These are phyloP conservation scores for Phlegmacium glaucopus DNA, from an alignment of 768 basidiomycete species.

Conservation along the genomic window DNA sequence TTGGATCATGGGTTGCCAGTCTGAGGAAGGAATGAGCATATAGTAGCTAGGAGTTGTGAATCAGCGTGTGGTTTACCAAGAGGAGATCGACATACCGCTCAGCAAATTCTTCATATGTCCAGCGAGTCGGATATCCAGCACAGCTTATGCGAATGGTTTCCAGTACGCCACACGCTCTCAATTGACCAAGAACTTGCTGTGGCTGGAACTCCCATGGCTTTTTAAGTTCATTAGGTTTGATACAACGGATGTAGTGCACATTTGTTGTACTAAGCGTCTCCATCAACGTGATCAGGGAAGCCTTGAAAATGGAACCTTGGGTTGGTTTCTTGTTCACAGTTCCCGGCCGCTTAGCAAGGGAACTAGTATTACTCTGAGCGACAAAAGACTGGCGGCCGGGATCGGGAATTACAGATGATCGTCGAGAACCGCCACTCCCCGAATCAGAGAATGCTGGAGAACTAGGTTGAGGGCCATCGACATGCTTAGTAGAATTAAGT, in stretches of 20 bases:
- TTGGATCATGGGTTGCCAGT: conserved; percentile 87
- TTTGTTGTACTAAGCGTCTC: conserved; percentile 96
- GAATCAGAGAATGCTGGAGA: conserved; percentile 80
- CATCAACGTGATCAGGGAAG: conserved; percentile 91
- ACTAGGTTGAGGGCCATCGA: conserved; percentile 65
- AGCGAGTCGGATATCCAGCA: conserved; percentile 96
- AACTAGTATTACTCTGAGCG: conserved; percentile 35
- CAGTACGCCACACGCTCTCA: conserved; percentile 97
- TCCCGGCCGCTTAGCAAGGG: conserved; percentile 59
- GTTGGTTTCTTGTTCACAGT: conserved; percentile 87
- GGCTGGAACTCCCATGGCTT: conserved; percentile 96
- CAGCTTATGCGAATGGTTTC: conserved; percentile 99
- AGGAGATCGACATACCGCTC: conserved; percentile 64
- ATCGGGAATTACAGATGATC: conserved; percentile 84
- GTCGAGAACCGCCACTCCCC: conserved; percentile 71
- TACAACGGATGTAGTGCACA: conserved; percentile 98
- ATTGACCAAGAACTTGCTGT: conserved; percentile 91
- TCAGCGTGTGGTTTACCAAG: not conserved
- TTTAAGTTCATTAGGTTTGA: conserved; percentile 98
- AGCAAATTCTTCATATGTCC: conserved; percentile 98
- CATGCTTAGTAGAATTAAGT: conserved; percentile 63
- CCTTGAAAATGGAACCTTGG: conserved; percentile 97
- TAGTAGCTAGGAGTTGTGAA: conserved; percentile 67
- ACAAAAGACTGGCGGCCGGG: conserved; percentile 78
- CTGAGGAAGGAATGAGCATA: conserved; percentile 85